Percentiles rank a stretch among this genome's conserved stretches.
Conservation (phyloP, 129 eudicot genomes). For the Pittosporum tobira region DNA sequence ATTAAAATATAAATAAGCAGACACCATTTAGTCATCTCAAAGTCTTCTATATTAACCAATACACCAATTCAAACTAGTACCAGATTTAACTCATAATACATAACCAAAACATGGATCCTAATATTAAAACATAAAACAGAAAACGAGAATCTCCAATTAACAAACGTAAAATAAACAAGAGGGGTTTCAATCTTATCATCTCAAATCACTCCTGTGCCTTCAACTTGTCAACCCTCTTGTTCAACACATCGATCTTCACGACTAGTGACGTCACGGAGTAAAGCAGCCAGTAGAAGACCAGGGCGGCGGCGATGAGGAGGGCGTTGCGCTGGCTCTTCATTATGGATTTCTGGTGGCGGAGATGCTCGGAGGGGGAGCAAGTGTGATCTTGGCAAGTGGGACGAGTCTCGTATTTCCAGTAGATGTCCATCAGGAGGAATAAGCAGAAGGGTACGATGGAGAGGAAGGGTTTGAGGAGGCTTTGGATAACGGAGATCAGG, state of each 20-base stretch:
- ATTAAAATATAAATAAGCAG: not conserved
- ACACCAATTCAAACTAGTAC: too few relatives aligned
- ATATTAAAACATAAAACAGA: too few relatives aligned
- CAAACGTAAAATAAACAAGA: too few relatives aligned
- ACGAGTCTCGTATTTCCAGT: conserved; percentile 84
- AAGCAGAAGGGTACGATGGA: conserved; percentile 70
- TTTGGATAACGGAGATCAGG: conserved; percentile 49
- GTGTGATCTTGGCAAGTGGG: conserved; percentile 44
- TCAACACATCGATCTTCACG: conserved; percentile 54
- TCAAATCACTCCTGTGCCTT: conserved; percentile 44
- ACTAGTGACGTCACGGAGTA: conserved; percentile 66
- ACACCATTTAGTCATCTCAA: not conserved
- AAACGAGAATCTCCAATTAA: too few relatives aligned
- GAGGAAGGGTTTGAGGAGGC: conserved; percentile 68
- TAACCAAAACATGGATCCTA: too few relatives aligned
- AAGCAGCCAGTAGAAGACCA: conserved; percentile 71
- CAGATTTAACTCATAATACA: too few relatives aligned
- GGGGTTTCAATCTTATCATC: not conserved
- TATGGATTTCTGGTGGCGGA: conserved; percentile 79
- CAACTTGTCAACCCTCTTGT: conserved; percentile 49
- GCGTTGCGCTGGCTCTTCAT: conserved; percentile 90
- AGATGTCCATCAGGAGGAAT: conserved; percentile 59
- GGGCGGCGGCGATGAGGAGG: conserved; percentile 56
- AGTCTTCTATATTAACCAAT: too few relatives aligned
- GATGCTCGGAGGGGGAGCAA: conserved; percentile 65